Base-by-base conservation (phyloP, 108 stramenopile species). In the Nitzschia putrida region DNA sequence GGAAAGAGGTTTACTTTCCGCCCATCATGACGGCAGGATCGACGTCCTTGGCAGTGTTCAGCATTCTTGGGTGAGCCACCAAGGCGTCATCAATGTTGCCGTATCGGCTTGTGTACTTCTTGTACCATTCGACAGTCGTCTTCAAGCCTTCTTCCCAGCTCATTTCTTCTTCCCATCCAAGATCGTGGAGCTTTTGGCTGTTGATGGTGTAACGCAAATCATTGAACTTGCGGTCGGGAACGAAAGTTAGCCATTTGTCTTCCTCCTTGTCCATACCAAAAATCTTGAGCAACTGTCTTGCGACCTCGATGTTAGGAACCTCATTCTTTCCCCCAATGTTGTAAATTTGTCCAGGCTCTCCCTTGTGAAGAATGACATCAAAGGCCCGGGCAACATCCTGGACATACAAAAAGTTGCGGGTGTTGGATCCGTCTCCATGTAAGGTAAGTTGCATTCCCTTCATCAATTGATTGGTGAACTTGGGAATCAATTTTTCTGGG, bases 151-250 rank as follows among this genome's bases (percentile, higher is more conserved):
- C 96, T 80, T 96, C 95, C 96, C 97, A 99, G 20, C 84, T 51
- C 85, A 95, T 96, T 69, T 92, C 69, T 84, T 98, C 96, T 57
- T 55, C 74, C 96, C 96, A 95, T 49, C 99, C 99, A 11, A 99
- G 79, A 50, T 88, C 71, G 53, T 84, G 80, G 42, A 99, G 83
- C 71, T 94, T 95, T 37, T 71, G 53, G 61, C 79, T 83, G 74
- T 98, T 96, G 78, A 99, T 96, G 38, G 96, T 97, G 88, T 99
- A 99, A 53, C 99, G 87, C 74, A 98, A 86, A 82, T 99, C 99
- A 75, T 99, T 99, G 79, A 99, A 99, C 53, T 91, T 82, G 18
- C 99, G 87, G 80, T 99, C 99, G 8, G 91, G 93, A 13, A 97
- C 97, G 57, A 91, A 97, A 13, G 75, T 87, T 47, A 98, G 77